Base-by-base conservation (phyloP, 2,329 filamentous ascomycete species). In the Fusarium secorum region DNA sequence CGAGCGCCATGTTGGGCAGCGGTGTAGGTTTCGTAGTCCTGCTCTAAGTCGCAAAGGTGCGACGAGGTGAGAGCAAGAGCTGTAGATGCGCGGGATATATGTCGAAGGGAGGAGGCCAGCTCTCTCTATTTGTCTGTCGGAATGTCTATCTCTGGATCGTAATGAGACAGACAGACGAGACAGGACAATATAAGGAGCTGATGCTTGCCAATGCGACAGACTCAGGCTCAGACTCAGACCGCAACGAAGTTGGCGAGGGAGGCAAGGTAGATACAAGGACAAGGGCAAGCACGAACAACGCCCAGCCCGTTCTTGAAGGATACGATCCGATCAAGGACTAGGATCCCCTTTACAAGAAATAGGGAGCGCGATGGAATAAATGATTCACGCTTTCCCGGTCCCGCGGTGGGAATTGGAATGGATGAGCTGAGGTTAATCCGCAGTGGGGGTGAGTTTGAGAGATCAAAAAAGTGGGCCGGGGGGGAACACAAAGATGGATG, bases 1-100 rank as follows among this genome's bases (percentile, higher is more conserved):
- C 81, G 68, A 85, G 80, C 48, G 82, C 78, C 82, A 85, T 84
- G 32, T 60, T 80, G 76, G 67, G 73, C 62, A 53, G 52, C 62
- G 51, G 54, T 69, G 49, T 70, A 66, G 64, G 36, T 60, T 17
- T 35, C 2, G 53, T 41, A 61, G 35, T 66, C 41, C 35, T 46
- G 33, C 60, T 72, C 61, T 53, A 36, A 54, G 57, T 64, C 41
- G 51, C 32, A n/a, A 28, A 63, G 41, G 28, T 52, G 30, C 56
- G 48, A 60, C 46, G 18, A 36, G 18, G 18, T n/a, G 22, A 44
- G 42, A 39, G 51, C 36, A 56, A 63, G 49, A 66, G 33, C 18
- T 38, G 39, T 26, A 18, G 44, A 41, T 70, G n/a, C 24, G 36
- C 36, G 28, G 17, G 36, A 46, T 59, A 55, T 42, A 32, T 57